phyloP scores from a whole-genome alignment of 2,329 filamentous ascomycete species.

The Zasmidium angulare region DNA sequence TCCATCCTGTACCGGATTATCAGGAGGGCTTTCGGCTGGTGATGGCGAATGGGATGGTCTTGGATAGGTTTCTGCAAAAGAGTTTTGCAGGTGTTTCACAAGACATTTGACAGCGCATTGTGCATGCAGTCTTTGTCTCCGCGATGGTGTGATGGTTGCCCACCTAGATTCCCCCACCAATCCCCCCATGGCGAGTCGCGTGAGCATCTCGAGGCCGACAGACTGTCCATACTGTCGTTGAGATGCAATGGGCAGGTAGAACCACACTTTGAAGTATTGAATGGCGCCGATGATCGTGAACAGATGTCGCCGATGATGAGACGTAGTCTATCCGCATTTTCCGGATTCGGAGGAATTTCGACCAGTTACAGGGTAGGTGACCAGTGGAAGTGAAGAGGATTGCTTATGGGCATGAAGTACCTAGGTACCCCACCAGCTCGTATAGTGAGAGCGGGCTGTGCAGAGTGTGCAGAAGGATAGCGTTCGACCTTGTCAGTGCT shows the following conservation, averaged over 20 bases:
- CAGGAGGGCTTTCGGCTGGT: neutral
- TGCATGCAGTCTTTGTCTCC: neutral
- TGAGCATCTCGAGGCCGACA: neutral
- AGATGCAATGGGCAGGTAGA: neutral
- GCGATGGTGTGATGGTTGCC: neutral
- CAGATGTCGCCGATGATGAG: neutral
- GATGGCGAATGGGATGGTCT: neutral
- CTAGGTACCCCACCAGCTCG: neutral
- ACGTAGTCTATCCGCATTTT: neutral
- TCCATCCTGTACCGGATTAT: neutral
- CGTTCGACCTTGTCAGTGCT: neutral
- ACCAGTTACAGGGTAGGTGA: neutral
- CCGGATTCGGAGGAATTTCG: neutral
- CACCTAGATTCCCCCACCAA: too few relatives aligned
- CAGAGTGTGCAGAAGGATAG: conserved; percentile 3
- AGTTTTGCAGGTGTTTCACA: neutral
- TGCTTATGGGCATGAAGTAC: neutral
- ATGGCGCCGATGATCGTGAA: neutral
- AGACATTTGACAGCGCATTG: neutral
- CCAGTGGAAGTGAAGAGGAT: neutral
- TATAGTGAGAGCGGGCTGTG: conserved; percentile 2
- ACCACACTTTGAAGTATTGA: neutral
- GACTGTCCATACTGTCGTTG: neutral
- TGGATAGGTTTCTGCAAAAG: neutral
- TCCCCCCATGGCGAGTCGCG: neutral